Evolutionary conservation across 768 basidiomycete genomes (phyloP).

Genomic region (Collybia sordida): DNA sequence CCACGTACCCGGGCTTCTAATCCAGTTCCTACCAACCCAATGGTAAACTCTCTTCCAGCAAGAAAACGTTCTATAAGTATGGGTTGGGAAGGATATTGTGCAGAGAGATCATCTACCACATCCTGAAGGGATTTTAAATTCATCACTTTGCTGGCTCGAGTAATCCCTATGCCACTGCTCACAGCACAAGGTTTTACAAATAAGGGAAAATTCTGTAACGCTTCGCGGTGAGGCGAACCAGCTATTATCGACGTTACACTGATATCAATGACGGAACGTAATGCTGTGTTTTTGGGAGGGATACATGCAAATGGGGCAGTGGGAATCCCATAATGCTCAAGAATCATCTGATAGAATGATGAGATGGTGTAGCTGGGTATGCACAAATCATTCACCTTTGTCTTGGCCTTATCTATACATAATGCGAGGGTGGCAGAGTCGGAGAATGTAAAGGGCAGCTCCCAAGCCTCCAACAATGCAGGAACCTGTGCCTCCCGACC

Average conservation of each 20-base stretch:
- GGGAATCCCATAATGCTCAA: constrained; percentile 19
- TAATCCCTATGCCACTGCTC: constrained; percentile 20
- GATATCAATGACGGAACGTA: constrained; percentile 8
- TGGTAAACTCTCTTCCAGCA: constrained; percentile 22
- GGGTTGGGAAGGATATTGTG: constrained; percentile 16
- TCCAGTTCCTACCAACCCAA: constrained; percentile 22
- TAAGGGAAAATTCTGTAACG: constrained; percentile 18
- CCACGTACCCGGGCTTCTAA: constrained; percentile 15
- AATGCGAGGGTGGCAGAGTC: constrained; percentile 22
- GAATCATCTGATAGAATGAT: constrained; percentile 15
- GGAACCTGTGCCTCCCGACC: constrained; percentile 25
- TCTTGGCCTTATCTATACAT: constrained; percentile 26
- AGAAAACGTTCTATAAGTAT: constrained; percentile 23
- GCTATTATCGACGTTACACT: neutral
- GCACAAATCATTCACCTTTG: constrained; percentile 14
- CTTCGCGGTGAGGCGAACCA: neutral
- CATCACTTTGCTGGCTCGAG: constrained; percentile 15
- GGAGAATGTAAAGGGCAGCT: constrained; percentile 21
- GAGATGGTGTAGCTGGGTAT: neutral
- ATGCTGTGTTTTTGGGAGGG: constrained; percentile 7
- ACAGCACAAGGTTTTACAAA: constrained; percentile 21
- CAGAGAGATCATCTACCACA: constrained; percentile 8
- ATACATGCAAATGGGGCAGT: constrained; percentile 20
- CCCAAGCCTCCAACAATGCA: constrained; percentile 21
- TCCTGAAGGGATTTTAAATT: constrained; percentile 10